Conservation (phyloP, 306 rosid species). For the Mimosa pudica region DNA sequence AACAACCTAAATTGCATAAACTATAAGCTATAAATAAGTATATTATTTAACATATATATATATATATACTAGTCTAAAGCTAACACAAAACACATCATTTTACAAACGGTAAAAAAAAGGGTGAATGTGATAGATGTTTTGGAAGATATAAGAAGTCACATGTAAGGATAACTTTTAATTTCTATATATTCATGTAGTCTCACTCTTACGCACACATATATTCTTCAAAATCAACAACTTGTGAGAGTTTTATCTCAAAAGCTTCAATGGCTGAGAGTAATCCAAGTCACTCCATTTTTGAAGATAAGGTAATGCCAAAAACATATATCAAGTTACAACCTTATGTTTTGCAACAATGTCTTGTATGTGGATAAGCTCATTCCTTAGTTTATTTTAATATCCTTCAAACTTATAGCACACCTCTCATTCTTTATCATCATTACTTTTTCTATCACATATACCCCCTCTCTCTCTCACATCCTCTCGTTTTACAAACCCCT, state of each 20-base stretch:
- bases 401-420: not conserved
- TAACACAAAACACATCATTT: too few relatives aligned
- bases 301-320: constrained; percentile 35
- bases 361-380: not conserved
- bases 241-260: constrained; percentile 37
- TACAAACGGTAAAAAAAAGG: too few relatives aligned
- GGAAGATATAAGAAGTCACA: constrained; percentile 17
- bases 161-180: not conserved
- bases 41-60: too few relatives aligned
- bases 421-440: constrained; percentile 4
- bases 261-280: constrained; percentile 35
- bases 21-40: too few relatives aligned
- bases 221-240: not conserved
- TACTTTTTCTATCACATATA: not conserved
- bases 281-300: constrained; percentile 36
- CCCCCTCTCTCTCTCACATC: not conserved
- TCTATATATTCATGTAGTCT: not conserved
- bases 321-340: not conserved
- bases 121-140: not conserved
- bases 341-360: not conserved
- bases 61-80: too few relatives aligned
- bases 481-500: not conserved
- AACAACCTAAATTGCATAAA: too few relatives aligned
- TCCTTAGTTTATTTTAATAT: constrained; percentile 1
- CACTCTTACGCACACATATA: not conserved